A percentile compares a stretch with the other conserved stretches of the same genome.
Evolutionary conservation across 768 basidiomycete species (phyloP).

Genomic region (Piloderma croceum): DNA sequence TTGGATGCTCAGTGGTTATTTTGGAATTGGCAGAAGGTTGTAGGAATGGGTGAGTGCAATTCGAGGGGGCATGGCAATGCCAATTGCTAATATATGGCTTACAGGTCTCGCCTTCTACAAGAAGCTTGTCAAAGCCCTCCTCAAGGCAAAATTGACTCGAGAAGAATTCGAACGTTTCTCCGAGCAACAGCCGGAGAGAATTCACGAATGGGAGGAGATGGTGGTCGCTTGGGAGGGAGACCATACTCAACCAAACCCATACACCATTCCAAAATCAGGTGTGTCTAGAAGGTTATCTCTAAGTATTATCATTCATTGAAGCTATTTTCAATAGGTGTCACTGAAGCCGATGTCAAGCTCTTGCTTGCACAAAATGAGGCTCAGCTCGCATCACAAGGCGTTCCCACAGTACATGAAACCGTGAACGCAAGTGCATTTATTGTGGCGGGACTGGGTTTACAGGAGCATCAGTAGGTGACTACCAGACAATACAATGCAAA

Average conservation of each 20-base stretch:
- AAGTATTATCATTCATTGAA: no score
- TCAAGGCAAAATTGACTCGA: constrained; percentile 1
- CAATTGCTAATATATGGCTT: background rate
- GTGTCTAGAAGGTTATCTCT: no score
- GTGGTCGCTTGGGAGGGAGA: constrained; percentile 21
- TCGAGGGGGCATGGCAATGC: background rate
- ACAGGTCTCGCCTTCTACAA: no score
- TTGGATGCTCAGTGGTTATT: constrained; percentile 20
- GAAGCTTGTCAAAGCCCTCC: constrained; percentile 2
- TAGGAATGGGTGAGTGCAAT: constrained; percentile 17
- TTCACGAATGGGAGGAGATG: constrained; percentile 8
- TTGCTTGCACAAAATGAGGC: constrained; percentile 14
- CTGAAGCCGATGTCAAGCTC: constrained; percentile 8
- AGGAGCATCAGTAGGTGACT: constrained; percentile 21
- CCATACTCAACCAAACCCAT: constrained; percentile 20
- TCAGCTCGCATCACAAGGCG: background rate
- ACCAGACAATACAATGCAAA: no score
- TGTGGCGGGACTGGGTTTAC: constrained; percentile 10
- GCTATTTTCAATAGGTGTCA: no score
- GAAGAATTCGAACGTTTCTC: constrained; percentile 2
- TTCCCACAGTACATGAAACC: constrained; percentile 11
- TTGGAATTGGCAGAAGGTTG: constrained; percentile 27
- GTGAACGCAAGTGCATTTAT: constrained; percentile 14
- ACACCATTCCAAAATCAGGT: constrained; percentile 1
- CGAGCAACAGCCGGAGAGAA: background rate